A percentile compares a stretch with the other conserved stretches of the same genome.
Evolutionary conservation across 176 grass and related monocot species (phyloP).

Genomic region (Ensete ventricosum): DNA sequence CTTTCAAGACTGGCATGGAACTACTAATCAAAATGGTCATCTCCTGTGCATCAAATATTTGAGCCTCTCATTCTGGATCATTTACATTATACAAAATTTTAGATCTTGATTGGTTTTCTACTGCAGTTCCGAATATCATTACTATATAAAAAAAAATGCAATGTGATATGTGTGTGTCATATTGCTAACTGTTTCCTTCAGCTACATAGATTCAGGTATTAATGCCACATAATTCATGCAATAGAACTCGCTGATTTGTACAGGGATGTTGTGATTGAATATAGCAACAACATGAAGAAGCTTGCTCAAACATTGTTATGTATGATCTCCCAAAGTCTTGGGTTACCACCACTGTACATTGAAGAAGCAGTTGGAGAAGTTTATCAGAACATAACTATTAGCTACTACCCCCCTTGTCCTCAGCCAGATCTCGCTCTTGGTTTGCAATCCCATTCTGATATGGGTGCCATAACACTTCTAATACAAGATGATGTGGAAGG

Average conservation of each 20-base stretch:
- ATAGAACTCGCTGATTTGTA: neutral
- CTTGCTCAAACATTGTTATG: conserved; percentile 61
- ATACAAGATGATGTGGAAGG: conserved; percentile 98
- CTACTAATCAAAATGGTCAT: neutral
- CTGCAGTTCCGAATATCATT: neutral
- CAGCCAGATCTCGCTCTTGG: conserved; percentile 89
- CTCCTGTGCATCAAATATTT: too few species aligned
- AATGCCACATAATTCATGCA: too few species aligned
- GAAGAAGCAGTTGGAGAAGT: conserved; percentile 77
- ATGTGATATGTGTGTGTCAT: neutral
- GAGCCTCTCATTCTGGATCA: neutral
- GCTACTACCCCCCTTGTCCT: conserved; percentile 94
- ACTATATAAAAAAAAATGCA: neutral
- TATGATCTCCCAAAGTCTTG: conserved; percentile 60
- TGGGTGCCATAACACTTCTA: conserved; percentile 78
- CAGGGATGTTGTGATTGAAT: conserved; percentile 72
- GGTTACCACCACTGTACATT: conserved; percentile 53
- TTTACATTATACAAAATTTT: neutral
- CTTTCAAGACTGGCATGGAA: neutral
- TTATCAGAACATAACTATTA: conserved; percentile 86
- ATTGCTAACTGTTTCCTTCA: neutral
- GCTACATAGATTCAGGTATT: too few species aligned
- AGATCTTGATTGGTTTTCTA: neutral
- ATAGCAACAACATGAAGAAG: conserved; percentile 56
- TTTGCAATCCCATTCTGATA: conserved; percentile 94